Base-by-base conservation (phyloP, 2,329 filamentous ascomycete genomes). In the Fusarium sp. region DNA sequence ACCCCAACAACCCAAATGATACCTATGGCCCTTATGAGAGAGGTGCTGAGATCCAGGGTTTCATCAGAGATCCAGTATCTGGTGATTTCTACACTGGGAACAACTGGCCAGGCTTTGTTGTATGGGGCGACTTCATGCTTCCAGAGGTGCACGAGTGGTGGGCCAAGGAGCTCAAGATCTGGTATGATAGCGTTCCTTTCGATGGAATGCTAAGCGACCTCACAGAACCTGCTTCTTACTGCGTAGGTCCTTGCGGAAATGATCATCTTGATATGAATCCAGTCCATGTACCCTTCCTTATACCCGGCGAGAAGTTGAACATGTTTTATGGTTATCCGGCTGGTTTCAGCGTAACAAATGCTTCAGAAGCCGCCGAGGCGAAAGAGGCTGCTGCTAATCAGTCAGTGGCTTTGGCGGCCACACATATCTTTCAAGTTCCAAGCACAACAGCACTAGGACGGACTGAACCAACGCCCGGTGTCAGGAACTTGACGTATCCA, bases 251-350 rank as follows among this genome's bases (percentile, higher is more conserved):
- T 1, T 52, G 49, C 8, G 49, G 49, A 10, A 52, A 52, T 23
- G 44, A 10, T 3, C 49, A 39, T 15, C 23, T 52, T 5, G 37
- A 52, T 15, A 45, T 52, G 49, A 52, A 52, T 9, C 49, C 49
- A 6, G 49, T 52, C 44, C 49, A 52, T 9, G 49, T 52, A n/a
- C 49, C 49, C 2, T 52, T 52, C 13, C 7, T 52, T 7, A 52
- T 52, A 17, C 49, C 49, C 10, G 49, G 49, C 7, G 49, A 52
- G 19, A 44, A 15, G 37, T 25, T 52, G 5, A 52, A 22, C 3
- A 52, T 52, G 49, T 52, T 52, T 7, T 52, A 52, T 52, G 49
- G 44, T 10, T 52, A 52, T 14, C 49, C 49, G 10, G 49, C 44
- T 22, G 49, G 49, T 1, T 52, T 52, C 15, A 52, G 49, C 13